A percentile compares a stretch with the other conserved stretches of the same genome.
These are phyloP conservation scores for Mrakiaceae sp. DNA, from an alignment of 1,284 basidiomycete genomes.

Conservation along the genomic window DNA sequence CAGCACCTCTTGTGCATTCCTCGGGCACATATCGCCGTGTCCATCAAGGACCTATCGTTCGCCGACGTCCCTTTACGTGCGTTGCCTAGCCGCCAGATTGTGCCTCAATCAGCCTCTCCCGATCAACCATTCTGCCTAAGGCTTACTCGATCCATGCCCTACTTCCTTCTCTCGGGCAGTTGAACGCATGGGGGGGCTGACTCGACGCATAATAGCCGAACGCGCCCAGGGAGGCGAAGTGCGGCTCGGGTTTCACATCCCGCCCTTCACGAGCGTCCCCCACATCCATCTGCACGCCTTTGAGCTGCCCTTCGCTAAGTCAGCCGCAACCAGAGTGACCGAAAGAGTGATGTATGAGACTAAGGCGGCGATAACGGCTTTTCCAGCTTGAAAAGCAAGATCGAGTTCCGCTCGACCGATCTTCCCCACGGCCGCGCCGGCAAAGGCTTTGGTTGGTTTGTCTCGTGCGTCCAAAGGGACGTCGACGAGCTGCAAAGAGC, in stretches of 20 bases:
- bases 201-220: too few species aligned
- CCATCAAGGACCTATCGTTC: not conserved
- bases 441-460: slow-evolving; percentile 6
- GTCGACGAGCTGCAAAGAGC: too few species aligned
- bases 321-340: too few species aligned
- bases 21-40: not conserved
- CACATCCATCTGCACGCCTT: slow-evolving; percentile 13
- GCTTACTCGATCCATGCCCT: too few species aligned
- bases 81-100: not conserved
- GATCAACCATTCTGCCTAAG: too few species aligned
- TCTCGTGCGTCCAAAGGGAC: not conserved
- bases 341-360: too few species aligned
- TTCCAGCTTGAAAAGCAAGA: not conserved
- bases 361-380: too few species aligned
- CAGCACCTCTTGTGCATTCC: slow-evolving; percentile 13
- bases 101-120: too few species aligned
- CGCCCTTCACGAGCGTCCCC: slow-evolving; percentile 3
- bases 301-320: slow-evolving; percentile 3
- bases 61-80: not conserved
- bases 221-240: too few species aligned
- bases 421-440: not conserved
- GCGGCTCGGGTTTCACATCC: slow-evolving; percentile 11
- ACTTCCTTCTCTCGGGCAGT: too few species aligned
- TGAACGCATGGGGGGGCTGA: too few species aligned
- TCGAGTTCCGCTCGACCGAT: slow-evolving; percentile 2